These are phyloP conservation scores for Phanerochaete sordida DNA, from an alignment of 768 basidiomycete genomes.

Conservation along the genomic window DNA sequence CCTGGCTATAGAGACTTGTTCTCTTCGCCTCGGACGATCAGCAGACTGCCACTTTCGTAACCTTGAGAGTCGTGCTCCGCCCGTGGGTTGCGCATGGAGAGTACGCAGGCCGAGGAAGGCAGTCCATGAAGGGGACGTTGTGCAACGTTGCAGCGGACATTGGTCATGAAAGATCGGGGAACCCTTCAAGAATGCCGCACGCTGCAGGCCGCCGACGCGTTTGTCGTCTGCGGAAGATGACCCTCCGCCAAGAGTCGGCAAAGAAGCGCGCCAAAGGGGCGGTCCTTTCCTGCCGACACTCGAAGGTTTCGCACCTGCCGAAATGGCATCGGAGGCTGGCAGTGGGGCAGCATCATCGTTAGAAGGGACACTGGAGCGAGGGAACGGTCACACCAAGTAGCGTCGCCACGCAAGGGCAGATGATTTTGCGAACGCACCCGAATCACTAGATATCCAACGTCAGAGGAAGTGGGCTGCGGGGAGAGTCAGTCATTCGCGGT, in stretches of 20 bases:
- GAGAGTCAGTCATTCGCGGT: not conserved
- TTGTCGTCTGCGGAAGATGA: not conserved
- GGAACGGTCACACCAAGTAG: no score
- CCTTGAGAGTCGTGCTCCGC: not conserved
- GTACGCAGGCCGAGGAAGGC: not conserved
- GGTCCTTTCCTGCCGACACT: no score
- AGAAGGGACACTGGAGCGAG: no score
- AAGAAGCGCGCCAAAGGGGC: no score
- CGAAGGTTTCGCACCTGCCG: no score
- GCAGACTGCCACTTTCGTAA: not conserved
- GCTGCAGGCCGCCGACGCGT: not conserved
- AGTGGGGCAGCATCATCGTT: no score
- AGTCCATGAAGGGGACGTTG: not conserved
- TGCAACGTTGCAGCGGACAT: not conserved
- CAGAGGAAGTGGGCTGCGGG: not conserved
- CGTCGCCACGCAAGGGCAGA: not conserved
- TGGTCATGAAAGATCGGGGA: not conserved
- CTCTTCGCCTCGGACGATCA: not conserved
- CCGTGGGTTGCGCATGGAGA: not conserved
- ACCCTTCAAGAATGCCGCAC: not conserved
- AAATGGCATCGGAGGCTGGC: no score
- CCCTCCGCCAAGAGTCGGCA: not conserved
- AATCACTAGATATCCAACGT: not conserved
- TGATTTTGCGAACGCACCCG: no score
- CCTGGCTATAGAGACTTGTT: not conserved